Percentiles rank a stretch among this genome's conserved stretches.
Evolutionary conservation across 768 basidiomycete genomes (phyloP).

Genomic region (Boletus fagicola): DNA sequence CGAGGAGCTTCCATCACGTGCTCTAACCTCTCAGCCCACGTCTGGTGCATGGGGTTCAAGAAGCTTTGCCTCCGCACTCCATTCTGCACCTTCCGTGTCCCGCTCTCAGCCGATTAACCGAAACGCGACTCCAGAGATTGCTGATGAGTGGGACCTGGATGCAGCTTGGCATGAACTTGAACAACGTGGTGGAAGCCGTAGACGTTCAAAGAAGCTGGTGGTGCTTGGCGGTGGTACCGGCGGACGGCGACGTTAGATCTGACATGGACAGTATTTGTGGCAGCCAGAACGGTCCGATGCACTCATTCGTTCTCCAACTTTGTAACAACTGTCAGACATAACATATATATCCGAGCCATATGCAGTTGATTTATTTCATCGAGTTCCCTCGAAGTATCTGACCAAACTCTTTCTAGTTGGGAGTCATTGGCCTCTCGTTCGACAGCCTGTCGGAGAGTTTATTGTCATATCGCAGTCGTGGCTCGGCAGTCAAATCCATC

Average conservation of each 20-base stretch:
- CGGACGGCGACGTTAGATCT: constrained; percentile 43
- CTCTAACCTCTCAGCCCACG: constrained; percentile 11
- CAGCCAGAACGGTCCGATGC: neutral
- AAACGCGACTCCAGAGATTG: constrained; percentile 30
- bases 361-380: neutral
- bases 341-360: constrained; percentile 2
- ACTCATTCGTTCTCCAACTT: constrained; percentile 4
- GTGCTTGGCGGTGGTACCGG: constrained; percentile 66
- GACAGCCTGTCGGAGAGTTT: neutral
- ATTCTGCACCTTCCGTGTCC: constrained; percentile 48
- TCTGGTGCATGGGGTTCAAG: constrained; percentile 74
- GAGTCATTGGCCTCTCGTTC: neutral
- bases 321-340: constrained; percentile 15
- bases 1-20: constrained; percentile 14
- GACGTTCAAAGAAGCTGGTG: constrained; percentile 62
- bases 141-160: constrained; percentile 77
- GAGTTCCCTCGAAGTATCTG: neutral
- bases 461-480: neutral
- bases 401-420: neutral
- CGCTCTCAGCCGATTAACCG: constrained; percentile 39
- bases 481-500: neutral
- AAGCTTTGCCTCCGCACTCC: constrained; percentile 79
- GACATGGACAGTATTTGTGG: neutral
- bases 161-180: constrained; percentile 81
- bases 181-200: constrained; percentile 53